Base-by-base conservation (phyloP, 2,329 filamentous ascomycete genomes). In the Scedosporium dehoogii region DNA sequence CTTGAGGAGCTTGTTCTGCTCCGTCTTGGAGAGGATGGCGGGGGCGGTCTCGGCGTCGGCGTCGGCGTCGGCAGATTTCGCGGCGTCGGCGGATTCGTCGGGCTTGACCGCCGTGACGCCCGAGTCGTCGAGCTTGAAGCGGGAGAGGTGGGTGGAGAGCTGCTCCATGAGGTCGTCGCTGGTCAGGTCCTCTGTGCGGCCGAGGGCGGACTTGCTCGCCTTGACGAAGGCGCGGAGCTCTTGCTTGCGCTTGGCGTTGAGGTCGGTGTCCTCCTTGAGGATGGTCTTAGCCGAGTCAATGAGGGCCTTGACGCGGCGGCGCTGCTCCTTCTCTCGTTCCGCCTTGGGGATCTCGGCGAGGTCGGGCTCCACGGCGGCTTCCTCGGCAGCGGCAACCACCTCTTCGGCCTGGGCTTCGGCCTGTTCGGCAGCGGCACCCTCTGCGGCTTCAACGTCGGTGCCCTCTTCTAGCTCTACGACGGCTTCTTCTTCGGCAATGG, bases 171-270 rank as follows among this genome's bases (percentile, higher is more conserved):
- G 72, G 66, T 83, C 72, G 68, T 75, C 74, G 63, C 71, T 62
- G 42, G 75, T 73, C 18, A 74, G 68, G 55, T 70, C 69, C 55
- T 64, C 65, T 55, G 67, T 60, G 21, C 69, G 72, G 61, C 73
- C 69, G 63, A 93, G 79, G 55, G 88, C 82, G 56, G 81, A 80
- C 69, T 84, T 85, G 56, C 90, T 81, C 27, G 83, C 79, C 68
- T 82, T 82, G 64, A 88, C 79, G 76, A 96, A 90, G n/a, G 81
- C 76, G 59, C 91, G 88, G 61, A 96, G 80, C 61, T 87, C 82
- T 70, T 88, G 85, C 79, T 93, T 94, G 71, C 88, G 85, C 72
- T 87, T 88, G 61, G 84, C 89, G 38, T 82, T 81, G 41, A 92
- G 76, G 48, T 69, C 69, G 64, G 79, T 76, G 64, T 14, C 25